Evolutionary conservation across 2,329 filamentous ascomycete species (phyloP).

Genomic region (Diaporthe humulicola): DNA sequence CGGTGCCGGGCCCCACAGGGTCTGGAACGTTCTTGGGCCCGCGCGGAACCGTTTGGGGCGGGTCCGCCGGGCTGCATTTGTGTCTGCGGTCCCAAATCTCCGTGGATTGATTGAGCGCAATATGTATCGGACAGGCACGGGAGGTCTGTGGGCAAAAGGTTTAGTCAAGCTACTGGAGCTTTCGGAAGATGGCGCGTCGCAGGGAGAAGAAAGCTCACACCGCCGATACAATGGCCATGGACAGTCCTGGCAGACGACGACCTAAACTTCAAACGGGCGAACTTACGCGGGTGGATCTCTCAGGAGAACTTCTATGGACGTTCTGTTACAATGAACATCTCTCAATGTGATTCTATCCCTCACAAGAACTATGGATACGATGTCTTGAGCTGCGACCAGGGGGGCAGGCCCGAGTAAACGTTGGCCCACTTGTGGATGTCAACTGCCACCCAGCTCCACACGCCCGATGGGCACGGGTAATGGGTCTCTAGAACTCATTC

Average conservation of each 20-base stretch:
- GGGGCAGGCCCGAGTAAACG: background rate
- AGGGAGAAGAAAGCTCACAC: background rate
- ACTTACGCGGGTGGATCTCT: background rate
- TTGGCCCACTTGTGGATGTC: background rate
- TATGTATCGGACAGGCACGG: background rate
- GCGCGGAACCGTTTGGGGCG: background rate
- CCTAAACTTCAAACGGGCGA: background rate
- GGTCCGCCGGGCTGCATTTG: background rate
- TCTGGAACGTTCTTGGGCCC: slow-evolving; percentile 1
- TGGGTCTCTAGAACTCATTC: background rate
- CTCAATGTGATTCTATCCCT: background rate
- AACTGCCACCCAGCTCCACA: background rate
- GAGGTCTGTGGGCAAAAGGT: background rate
- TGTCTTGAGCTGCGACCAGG: background rate
- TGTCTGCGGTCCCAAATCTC: background rate
- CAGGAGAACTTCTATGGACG: background rate
- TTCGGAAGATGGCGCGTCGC: background rate
- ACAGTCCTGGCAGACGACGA: background rate
- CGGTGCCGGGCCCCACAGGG: slow-evolving; percentile 8
- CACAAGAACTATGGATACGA: no score
- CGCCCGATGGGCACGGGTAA: background rate
- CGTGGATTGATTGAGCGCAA: background rate
- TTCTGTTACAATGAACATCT: background rate
- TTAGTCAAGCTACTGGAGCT: background rate
- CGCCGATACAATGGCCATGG: background rate